Evolutionary conservation across 768 basidiomycete species (phyloP).

Genomic region (Panellus pusillus): DNA sequence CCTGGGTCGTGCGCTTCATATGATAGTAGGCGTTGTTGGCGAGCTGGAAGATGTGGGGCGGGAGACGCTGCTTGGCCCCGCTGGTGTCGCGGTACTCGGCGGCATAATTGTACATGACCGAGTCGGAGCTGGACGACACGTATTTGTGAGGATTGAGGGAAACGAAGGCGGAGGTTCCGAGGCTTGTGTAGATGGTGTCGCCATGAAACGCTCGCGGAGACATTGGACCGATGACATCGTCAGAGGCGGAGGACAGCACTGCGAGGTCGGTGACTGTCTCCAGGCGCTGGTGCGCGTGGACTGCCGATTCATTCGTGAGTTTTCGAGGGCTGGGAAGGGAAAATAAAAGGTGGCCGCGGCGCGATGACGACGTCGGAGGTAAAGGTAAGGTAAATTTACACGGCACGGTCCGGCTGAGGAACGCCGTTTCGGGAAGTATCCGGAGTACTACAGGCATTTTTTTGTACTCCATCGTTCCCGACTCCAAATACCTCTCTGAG

Average conservation of each 20-base stretch:
- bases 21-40: slow-evolving; percentile 94
- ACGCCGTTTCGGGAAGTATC: no score
- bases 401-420: no score
- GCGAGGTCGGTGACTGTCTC: slow-evolving; percentile 74
- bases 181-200: slow-evolving; percentile 75
- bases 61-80: slow-evolving; percentile 56
- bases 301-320: slow-evolving; percentile 18
- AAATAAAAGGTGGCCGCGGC: not conserved
- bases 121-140: slow-evolving; percentile 79
- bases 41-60: slow-evolving; percentile 91
- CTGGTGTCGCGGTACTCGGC: slow-evolving; percentile 79
- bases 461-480: no score
- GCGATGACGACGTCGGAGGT: not conserved
- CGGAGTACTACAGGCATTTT: no score
- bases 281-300: slow-evolving; percentile 59
- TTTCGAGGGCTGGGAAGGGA: not conserved
- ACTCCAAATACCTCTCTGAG: no score
- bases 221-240: slow-evolving; percentile 85
- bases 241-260: slow-evolving; percentile 63
- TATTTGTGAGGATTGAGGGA: slow-evolving; percentile 95
- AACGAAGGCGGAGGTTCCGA: slow-evolving; percentile 74
- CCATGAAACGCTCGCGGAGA: slow-evolving; percentile 84
- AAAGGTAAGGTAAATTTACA: no score
- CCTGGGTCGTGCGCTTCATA: slow-evolving; percentile 91
- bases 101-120: slow-evolving; percentile 81